Evolutionary conservation across 1,284 basidiomycete species (phyloP).

Genomic region (Apiotrichum veenhuisii): DNA sequence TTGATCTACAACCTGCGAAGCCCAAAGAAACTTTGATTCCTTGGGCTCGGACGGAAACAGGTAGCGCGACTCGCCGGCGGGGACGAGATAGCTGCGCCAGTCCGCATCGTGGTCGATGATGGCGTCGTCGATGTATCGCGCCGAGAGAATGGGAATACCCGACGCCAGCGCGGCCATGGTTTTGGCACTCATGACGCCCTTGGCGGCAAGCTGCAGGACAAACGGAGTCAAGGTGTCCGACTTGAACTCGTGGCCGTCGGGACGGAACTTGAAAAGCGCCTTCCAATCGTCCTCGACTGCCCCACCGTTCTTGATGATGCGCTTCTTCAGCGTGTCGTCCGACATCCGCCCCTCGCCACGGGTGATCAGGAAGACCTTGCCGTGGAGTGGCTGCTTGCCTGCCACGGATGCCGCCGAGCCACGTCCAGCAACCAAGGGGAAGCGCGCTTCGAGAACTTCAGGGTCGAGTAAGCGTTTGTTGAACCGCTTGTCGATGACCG

Average conservation of each 20-base stretch:
- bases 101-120: slow-evolving; percentile 51
- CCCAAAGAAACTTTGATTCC: slow-evolving; percentile 42
- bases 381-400: not conserved
- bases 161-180: slow-evolving; percentile 74
- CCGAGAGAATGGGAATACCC: slow-evolving; percentile 75
- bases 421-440: not conserved
- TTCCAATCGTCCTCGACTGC: slow-evolving; percentile 62
- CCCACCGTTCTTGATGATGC: slow-evolving; percentile 60
- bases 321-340: slow-evolving; percentile 39
- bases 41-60: slow-evolving; percentile 37
- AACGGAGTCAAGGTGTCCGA: slow-evolving; percentile 49
- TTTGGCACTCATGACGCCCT: slow-evolving; percentile 66
- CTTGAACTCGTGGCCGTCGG: slow-evolving; percentile 3
- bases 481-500: slow-evolving; percentile 7
- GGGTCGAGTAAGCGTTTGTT: slow-evolving; percentile 5
- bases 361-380: slow-evolving; percentile 22
- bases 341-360: slow-evolving; percentile 28
- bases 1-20: slow-evolving; percentile 68
- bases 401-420: not conserved
- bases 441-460: not conserved
- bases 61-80: slow-evolving; percentile 61
- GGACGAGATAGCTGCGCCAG: slow-evolving; percentile 64
- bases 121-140: slow-evolving; percentile 59
- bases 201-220: slow-evolving; percentile 66
- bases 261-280: slow-evolving; percentile 54